These are phyloP conservation scores for Euryodendron excelsum DNA, from an alignment of 148 eudicot species.

Conservation along the genomic window DNA sequence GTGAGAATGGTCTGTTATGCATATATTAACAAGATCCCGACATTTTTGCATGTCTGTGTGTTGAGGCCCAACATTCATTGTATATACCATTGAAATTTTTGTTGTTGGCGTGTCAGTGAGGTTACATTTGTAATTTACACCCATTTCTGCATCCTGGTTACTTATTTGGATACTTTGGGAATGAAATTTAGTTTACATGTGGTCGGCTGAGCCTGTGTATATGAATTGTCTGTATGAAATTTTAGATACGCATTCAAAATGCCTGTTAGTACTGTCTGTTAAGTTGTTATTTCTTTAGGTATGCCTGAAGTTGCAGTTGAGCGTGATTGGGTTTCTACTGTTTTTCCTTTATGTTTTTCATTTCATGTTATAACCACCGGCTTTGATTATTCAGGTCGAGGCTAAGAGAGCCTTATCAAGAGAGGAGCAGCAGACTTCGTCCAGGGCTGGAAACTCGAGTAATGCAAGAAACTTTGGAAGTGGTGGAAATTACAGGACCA, in stretches of 20 bases:
- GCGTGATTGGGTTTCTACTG: background rate
- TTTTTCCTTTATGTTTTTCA: background rate
- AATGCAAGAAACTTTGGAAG: slow-evolving; percentile 52
- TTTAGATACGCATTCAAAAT: background rate
- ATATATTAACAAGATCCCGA: too few species aligned
- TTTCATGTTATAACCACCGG: slow-evolving; percentile 7
- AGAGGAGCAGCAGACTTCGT: slow-evolving; percentile 78
- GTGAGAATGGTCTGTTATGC: too few species aligned
- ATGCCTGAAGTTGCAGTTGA: background rate
- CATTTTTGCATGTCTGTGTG: too few species aligned
- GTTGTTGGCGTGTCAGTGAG: background rate
- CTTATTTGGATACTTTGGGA: background rate
- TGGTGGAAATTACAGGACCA: slow-evolving; percentile 77
- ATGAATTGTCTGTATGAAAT: background rate
- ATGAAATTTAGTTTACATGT: background rate
- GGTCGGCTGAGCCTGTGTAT: background rate
- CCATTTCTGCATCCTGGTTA: too few species aligned
- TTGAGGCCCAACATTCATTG: too few species aligned
- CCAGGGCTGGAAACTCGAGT: slow-evolving; percentile 47
- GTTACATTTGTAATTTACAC: background rate
- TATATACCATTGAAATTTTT: too few species aligned
- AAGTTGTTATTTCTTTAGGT: background rate
- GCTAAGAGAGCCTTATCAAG: slow-evolving; percentile 94
- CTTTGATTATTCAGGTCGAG: slow-evolving; percentile 65
- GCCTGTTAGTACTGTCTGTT: background rate